Conservation (phyloP, 768 basidiomycete genomes). For the Kwoniella sp. region DNA sequence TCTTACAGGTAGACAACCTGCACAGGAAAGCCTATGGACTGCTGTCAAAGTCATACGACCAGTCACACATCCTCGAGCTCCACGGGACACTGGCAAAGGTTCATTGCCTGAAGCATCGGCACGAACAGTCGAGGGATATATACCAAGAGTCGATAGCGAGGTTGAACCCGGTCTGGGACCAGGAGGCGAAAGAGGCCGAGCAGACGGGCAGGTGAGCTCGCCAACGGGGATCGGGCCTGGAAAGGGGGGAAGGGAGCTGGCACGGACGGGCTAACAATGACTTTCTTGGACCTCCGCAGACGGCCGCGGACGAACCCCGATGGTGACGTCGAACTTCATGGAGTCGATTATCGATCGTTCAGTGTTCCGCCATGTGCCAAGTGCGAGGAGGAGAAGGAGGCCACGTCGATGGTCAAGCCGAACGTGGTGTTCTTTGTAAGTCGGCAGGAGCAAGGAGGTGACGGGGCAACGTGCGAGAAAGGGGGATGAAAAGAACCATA, state of each 20-base stretch:
- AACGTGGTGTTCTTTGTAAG: conserved; percentile 69
- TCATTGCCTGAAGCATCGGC: conserved; percentile 65
- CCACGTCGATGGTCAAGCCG: conserved; percentile 67
- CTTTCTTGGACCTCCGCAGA: conserved; percentile 49
- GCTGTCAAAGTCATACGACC: conserved; percentile 44
- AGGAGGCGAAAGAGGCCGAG: conserved; percentile 59
- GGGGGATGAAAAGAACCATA: too few relatives aligned
- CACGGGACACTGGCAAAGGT: conserved; percentile 87
- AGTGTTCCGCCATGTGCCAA: conserved; percentile 70
- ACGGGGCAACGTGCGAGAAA: too few relatives aligned
- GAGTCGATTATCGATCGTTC: conserved; percentile 71
- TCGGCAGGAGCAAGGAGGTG: background rate
- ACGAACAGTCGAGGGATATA: conserved; percentile 60
- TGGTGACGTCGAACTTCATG: conserved; percentile 83
- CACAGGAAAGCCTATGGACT: conserved; percentile 66
- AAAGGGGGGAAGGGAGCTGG: too few relatives aligned
- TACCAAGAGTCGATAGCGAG: conserved; percentile 72
- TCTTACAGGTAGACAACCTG: conserved; percentile 74
- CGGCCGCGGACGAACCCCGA: conserved; percentile 81
- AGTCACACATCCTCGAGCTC: conserved; percentile 65
- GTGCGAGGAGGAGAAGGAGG: conserved; percentile 62
- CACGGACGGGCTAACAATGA: too few relatives aligned
- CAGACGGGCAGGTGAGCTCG: conserved; percentile 35
- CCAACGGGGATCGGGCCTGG: too few relatives aligned
- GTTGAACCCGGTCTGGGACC: conserved; percentile 74